These are phyloP conservation scores for Geosmithia morbida DNA, from an alignment of 2,329 filamentous ascomycete genomes.

Conservation along the genomic window DNA sequence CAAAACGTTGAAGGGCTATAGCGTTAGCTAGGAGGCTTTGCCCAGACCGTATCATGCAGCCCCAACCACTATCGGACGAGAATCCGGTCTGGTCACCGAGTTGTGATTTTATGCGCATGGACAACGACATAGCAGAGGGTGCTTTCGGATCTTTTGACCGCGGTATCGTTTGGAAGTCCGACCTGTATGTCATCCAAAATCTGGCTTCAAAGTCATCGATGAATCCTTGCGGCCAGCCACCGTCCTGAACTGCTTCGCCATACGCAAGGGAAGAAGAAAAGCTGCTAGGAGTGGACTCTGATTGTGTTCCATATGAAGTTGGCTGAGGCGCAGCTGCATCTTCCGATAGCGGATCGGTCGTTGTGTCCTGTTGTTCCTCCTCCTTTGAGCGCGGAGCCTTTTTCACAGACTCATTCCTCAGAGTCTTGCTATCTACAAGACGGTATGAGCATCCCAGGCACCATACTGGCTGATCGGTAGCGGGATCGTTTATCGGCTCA, in stretches of 20 bases:
- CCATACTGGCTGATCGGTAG: conserved; percentile 61
- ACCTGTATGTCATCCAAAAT: conserved; percentile 95
- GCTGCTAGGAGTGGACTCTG: conserved; percentile 34
- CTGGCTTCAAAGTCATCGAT: conserved; percentile 85
- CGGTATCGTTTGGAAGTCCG: conserved; percentile 69
- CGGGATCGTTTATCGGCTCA: conserved; percentile 65
- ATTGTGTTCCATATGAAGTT: conserved; percentile 24
- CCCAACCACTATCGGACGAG: conserved; percentile 90
- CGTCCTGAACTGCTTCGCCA: conserved; percentile 26
- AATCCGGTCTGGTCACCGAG: conserved; percentile 70
- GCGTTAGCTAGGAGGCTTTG: conserved; percentile 88
- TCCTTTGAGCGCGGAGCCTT: background rate
- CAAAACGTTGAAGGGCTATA: conserved; percentile 55
- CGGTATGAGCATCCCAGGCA: conserved; percentile 50
- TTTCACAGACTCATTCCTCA: background rate
- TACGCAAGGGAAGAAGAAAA: conserved; percentile 36
- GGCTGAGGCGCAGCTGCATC: background rate
- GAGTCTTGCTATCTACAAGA: conserved; percentile 13
- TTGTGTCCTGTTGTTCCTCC: background rate
- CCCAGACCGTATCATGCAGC: conserved; percentile 95
- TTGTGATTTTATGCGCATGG: conserved; percentile 71
- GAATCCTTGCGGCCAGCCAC: conserved; percentile 73
- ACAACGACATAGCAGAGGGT: conserved; percentile 57
- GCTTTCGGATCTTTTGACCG: conserved; percentile 65
- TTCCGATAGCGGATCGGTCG: background rate